Evolutionary conservation across 2,329 filamentous ascomycete genomes (phyloP), one percentile per base, ranked within the genome.

Genomic region (Xylariaceae sp.): DNA sequence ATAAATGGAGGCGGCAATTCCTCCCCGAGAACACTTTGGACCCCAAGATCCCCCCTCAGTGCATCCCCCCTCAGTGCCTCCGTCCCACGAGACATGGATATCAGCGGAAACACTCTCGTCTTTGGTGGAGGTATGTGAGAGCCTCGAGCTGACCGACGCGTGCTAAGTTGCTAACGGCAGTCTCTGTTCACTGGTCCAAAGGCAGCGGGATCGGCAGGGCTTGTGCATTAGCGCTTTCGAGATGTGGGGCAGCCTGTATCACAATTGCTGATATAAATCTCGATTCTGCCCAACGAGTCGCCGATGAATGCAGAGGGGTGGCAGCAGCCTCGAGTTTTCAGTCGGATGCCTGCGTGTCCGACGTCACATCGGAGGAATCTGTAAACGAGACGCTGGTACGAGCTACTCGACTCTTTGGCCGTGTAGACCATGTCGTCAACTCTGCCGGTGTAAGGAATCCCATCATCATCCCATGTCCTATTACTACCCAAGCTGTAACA

Each of bases 381-480:
- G 48, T 55, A 4, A 8, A 43, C 9, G 8, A 15, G 1, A 46
- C 42, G 9, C 39, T 44, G 2, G 24, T 31, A 8, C 12, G 32
- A 4, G 44, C 31, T 35, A 26, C 40, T 2, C n/a, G 19, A 2
- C 7, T 26, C 1, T 53, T 51, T 14, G 46, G 45, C 3, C 46
- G 52, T 3, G 42, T 55, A 2, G 51, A 55, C 21, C 51, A 55
- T 24, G 48, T 42, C 17, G 34, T 55, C 0, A 41, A 42, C 11
- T 23, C 34, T 17, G 48, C 46, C 12, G 52, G 43, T 2, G 50
- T 53, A 36, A 44, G 48, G n/a, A 4, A 11, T 18, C 33, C 33
- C 11, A n/a, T n/a, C n/a, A n/a, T n/a, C n/a, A n/a, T n/a, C n/a
- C n/a, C n/a, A n/a, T n/a, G n/a, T n/a, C n/a, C n/a, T n/a, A n/a